These are phyloP conservation scores for Macadamia tetraphylla DNA, from an alignment of 164 flowering plant genomes.

Conservation along the genomic window DNA sequence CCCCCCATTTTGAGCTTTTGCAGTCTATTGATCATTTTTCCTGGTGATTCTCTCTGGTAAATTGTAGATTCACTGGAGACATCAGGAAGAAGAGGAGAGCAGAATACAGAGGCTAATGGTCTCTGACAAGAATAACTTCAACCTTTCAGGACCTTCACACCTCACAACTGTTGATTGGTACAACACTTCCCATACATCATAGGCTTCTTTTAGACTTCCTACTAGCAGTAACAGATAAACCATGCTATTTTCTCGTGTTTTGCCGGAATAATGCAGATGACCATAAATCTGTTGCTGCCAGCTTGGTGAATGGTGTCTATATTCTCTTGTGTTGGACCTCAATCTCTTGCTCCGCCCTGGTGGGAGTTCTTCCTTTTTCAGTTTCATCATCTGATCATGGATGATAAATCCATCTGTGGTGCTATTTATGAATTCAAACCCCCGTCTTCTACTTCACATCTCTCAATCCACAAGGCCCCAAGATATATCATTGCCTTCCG, in stretches of 20 bases:
- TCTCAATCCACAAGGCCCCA: slow-evolving; percentile 27
- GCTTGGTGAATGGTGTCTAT: slow-evolving; percentile 80
- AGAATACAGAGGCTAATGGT: slow-evolving; percentile 24
- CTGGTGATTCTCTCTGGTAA: no score
- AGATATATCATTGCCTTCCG: slow-evolving; percentile 73
- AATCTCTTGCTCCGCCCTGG: slow-evolving; percentile 90
- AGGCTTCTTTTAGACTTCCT: not conserved
- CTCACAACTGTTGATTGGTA: slow-evolving; percentile 72
- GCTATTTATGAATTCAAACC: slow-evolving; percentile 54
- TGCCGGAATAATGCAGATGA: slow-evolving; percentile 62
- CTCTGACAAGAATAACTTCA: slow-evolving; percentile 59
- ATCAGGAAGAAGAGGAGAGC: not conserved
- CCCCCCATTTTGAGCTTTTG: no score
- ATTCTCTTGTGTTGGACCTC: slow-evolving; percentile 39
- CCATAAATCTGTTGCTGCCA: slow-evolving; percentile 70
- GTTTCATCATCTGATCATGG: slow-evolving; percentile 41
- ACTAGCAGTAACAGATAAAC: no score
- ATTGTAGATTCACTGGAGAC: not conserved
- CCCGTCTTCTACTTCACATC: slow-evolving; percentile 10
- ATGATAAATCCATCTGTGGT: slow-evolving; percentile 73
- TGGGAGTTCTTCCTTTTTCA: slow-evolving; percentile 69
- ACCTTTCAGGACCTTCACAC: slow-evolving; percentile 65
- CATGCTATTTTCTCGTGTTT: not conserved
- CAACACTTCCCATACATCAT: slow-evolving; percentile 7
- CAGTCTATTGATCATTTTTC: not conserved